These are phyloP conservation scores for Tetracladium setigerum DNA, from an alignment of 495 filamentous ascomycete genomes.

Conservation along the genomic window DNA sequence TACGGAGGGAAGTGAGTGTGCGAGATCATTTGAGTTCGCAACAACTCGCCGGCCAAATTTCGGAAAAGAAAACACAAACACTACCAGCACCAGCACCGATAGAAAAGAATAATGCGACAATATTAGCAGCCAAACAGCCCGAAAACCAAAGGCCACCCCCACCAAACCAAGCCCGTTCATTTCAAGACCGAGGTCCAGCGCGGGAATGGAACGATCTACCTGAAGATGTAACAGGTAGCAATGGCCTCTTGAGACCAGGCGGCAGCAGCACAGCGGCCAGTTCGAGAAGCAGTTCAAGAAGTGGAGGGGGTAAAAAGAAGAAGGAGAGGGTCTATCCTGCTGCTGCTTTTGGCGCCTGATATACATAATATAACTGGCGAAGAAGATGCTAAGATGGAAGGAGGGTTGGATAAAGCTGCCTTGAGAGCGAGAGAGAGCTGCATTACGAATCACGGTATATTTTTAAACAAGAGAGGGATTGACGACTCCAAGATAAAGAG, in stretches of 20 bases:
- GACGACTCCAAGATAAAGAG: too few relatives aligned
- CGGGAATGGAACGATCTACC: slow-evolving; percentile 53
- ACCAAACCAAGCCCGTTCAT: slow-evolving; percentile 27
- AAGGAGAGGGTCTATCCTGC: slow-evolving; percentile 43
- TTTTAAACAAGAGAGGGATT: too few relatives aligned
- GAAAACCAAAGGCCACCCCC: background rate
- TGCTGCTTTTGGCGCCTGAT: slow-evolving; percentile 33
- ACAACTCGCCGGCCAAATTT: background rate
- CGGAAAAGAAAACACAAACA: background rate
- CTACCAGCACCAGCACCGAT: background rate
- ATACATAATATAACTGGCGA: background rate
- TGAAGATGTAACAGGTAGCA: slow-evolving; percentile 31
- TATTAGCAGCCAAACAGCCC: background rate
- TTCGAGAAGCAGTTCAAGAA: slow-evolving; percentile 39
- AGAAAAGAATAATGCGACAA: background rate
- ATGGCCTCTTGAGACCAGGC: slow-evolving; percentile 10
- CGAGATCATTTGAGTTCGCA: slow-evolving; percentile 12
- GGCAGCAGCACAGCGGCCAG: slow-evolving; percentile 19
- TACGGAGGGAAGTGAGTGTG: slow-evolving; percentile 32
- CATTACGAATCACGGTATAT: too few relatives aligned
- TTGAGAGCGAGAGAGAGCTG: too few relatives aligned
- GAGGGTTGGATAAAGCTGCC: background rate
- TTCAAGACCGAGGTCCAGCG: slow-evolving; percentile 41
- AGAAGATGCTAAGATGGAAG: background rate
- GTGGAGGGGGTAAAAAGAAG: slow-evolving; percentile 34